phyloP scores from a whole-genome alignment of 2,329 filamentous ascomycete species.

The Sclerotinia glacialis region DNA sequence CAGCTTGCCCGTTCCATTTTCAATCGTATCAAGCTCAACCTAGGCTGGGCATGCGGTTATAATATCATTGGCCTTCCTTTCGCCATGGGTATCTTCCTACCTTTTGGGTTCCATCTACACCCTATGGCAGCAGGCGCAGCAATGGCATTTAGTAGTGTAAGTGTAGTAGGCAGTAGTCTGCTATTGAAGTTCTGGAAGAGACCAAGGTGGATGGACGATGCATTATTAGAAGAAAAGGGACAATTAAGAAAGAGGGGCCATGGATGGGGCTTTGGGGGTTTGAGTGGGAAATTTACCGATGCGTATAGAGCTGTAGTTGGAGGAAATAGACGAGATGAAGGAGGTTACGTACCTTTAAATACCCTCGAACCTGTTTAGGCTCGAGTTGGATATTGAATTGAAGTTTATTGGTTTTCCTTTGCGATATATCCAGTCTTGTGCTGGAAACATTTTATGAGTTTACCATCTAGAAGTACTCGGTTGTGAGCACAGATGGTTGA shows the following conservation, averaged over 20 bases:
- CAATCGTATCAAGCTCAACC: slow-evolving; percentile 86
- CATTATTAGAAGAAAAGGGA: slow-evolving; percentile 59
- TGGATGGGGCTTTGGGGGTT: slow-evolving; percentile 41
- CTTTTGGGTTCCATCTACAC: slow-evolving; percentile 81
- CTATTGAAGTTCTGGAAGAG: slow-evolving; percentile 83
- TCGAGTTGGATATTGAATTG: slow-evolving; percentile 7
- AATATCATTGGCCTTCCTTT: slow-evolving; percentile 89
- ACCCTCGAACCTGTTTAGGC: slow-evolving; percentile 32
- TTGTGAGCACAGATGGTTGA: background rate
- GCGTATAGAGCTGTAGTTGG: slow-evolving; percentile 41
- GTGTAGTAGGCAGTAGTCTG: slow-evolving; percentile 80
- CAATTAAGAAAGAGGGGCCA: slow-evolving; percentile 37
- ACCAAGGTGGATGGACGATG: slow-evolving; percentile 81
- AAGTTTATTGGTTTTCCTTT: background rate
- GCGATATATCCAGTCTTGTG: background rate
- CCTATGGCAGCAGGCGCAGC: slow-evolving; percentile 93
- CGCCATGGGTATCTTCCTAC: slow-evolving; percentile 94
- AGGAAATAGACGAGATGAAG: slow-evolving; percentile 46
- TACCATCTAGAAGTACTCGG: background rate
- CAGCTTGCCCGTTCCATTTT: slow-evolving; percentile 83
- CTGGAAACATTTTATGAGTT: background rate
- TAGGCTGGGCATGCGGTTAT: slow-evolving; percentile 90
- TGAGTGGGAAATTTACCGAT: slow-evolving; percentile 47
- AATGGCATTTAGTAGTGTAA: slow-evolving; percentile 89
- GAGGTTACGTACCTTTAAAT: slow-evolving; percentile 58